These are phyloP conservation scores for Auriscalpium microsporum DNA, from an alignment of 768 basidiomycete species.

Conservation along the genomic window DNA sequence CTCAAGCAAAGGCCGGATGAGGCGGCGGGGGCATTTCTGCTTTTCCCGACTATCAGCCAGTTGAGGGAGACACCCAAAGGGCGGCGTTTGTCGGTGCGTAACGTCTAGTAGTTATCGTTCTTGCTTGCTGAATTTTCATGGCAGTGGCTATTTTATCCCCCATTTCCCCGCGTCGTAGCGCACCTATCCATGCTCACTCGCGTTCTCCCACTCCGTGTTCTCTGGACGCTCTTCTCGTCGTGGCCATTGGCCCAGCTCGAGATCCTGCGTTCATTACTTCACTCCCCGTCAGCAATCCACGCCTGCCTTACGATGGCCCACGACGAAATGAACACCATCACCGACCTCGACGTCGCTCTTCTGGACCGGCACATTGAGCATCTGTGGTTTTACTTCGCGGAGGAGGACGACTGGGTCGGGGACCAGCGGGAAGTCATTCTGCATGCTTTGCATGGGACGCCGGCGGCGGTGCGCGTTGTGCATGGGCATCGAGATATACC, in stretches of 20 bases:
- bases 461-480: slow-evolving; percentile 31
- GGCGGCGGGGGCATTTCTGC: slow-evolving; percentile 40
- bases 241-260: slow-evolving; percentile 42
- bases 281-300: slow-evolving; percentile 41
- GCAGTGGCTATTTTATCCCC: slow-evolving; percentile 41
- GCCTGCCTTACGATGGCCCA: slow-evolving; percentile 53
- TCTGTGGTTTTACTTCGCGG: slow-evolving; percentile 52
- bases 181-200: slow-evolving; percentile 35
- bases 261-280: slow-evolving; percentile 41
- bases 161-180: slow-evolving; percentile 36
- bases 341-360: slow-evolving; percentile 38
- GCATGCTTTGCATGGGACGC: slow-evolving; percentile 27
- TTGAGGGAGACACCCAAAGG: slow-evolving; percentile 64
- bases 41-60: slow-evolving; percentile 64
- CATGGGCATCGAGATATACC: slow-evolving; percentile 43
- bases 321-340: slow-evolving; percentile 61
- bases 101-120: not conserved
- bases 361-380: slow-evolving; percentile 31
- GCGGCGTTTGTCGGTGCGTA: slow-evolving; percentile 43
- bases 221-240: slow-evolving; percentile 36
- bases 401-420: slow-evolving; percentile 64
- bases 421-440: slow-evolving; percentile 37
- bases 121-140: too few relatives aligned
- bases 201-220: slow-evolving; percentile 31
- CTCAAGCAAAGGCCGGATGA: slow-evolving; percentile 50